Evolutionary conservation across 1,284 basidiomycete species (phyloP), one percentile per base, ranked within the genome.

Genomic region (Cryptococcus neoformans): DNA sequence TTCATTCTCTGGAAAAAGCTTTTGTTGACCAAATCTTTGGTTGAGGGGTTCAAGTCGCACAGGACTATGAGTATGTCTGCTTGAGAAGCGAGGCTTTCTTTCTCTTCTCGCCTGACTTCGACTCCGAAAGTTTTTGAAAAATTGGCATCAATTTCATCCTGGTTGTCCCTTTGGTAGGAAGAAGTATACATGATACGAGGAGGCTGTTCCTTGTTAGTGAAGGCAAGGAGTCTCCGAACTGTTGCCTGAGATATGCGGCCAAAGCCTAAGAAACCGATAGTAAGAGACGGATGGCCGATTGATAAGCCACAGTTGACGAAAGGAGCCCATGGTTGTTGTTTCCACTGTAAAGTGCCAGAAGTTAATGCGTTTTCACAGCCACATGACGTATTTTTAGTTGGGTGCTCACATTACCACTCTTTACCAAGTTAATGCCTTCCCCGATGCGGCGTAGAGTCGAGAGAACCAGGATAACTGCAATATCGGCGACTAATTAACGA

Each of bases 241-340:
- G 87, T 88, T 4, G 87, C 86, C 65, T 92, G 89, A 0, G 90
- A 85, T 64, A 95, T 96, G 47, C 93, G 86, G 5, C 94, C 95
- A 67, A 97, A 97, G 7, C 95, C 94, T 37, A 97, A 79, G 79
- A 98, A 95, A 0, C 92, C 93, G 3, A 87, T 84, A 2, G 87
- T 93, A 57, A 75, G 66, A 67, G 65, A 64, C 8, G 75, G 67
- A 35, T 82, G 81, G 9, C 83, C 80, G 44, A 81, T 73, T 1
- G 77, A 67, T 0, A 82, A 75, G 7, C 74, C 75, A 49, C 73
- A 77, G 51, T 78, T 70, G 49, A 75, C 66, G 58, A 75, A 92
- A 0, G 93, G 94, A 1, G 85, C 81, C 90, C 92, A 97, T 4
- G 83, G 83, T 55, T 83, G 83, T 46, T 78, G 75, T 1, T 83